Base-by-base conservation (phyloP, 2,329 filamentous ascomycete genomes). In the Cladosporium sphaerospermum region DNA sequence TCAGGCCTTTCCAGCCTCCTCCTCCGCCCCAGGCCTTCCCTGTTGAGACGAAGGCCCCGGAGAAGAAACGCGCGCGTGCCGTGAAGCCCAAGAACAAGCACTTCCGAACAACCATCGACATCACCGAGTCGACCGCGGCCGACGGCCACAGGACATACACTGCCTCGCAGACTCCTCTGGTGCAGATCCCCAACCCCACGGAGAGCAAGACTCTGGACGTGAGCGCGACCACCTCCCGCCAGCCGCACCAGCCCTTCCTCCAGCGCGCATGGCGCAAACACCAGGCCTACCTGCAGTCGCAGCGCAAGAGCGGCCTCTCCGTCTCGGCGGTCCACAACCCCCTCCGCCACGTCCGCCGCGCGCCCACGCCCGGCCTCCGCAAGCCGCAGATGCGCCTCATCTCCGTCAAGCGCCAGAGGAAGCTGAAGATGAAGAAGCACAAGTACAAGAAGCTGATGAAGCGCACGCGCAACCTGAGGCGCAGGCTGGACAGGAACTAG, bases 391-490 rank as follows among this genome's bases (percentile, higher is more conserved):
- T 96, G 85, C 75, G 85, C 56, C 82, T 89, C 59, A 89, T 99
- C 68, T 95, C 89, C 67, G 92, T 96, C 62, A 90, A 86, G 78
- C 81, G 93, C 71, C 89, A 95, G 73, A 80, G 90, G 68, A 95
- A 93, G 76, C 76, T 96, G 67, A 96, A 90, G 83, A 99, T 99
- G 91, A 99, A 99, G 88, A 99, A 97, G 83, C 92, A 97, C 82
- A 99, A 99, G 84, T 96, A 96, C 75, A 97, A 96, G 90, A 99
- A 99, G 83, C 78, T 97, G 62, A 90, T 96, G 88, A 88, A 86
- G 79, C 82, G 84, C 73, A 96, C 92, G 67, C 83, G 92, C 70
- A 92, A 89, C 69, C 72, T 90, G 76, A 85, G 92, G 69, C 84
- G 90, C 69, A 95, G 91, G 77, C 77, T 93, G 65, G 89, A 71